phyloP scores from a whole-genome alignment of 2,329 filamentous ascomycete species.

The Hymenoscyphus linearis region DNA sequence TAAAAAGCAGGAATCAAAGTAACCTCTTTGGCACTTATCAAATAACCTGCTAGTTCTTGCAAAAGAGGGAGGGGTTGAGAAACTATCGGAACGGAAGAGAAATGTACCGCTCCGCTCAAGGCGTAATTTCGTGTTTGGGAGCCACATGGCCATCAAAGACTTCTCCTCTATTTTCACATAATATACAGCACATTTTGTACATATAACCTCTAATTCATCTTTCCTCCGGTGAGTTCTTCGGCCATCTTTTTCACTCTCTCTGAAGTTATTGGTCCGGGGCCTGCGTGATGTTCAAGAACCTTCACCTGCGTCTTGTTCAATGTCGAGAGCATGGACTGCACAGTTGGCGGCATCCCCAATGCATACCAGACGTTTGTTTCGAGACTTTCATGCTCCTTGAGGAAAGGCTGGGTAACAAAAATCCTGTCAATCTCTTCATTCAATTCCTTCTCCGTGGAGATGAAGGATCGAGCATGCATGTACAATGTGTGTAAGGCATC shows the following conservation, averaged over 20 bases:
- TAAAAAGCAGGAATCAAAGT: not conserved
- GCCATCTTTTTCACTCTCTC: slow-evolving; percentile 58
- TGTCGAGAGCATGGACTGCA: slow-evolving; percentile 41
- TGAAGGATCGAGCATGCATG: slow-evolving; percentile 81
- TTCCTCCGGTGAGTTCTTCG: slow-evolving; percentile 63
- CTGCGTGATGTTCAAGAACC: slow-evolving; percentile 30
- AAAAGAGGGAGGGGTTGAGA: not conserved
- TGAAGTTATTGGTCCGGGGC: slow-evolving; percentile 39
- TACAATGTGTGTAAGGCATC: slow-evolving; percentile 82
- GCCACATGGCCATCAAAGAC: not conserved
- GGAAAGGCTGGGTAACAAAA: slow-evolving; percentile 53
- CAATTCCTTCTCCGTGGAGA: slow-evolving; percentile 74
- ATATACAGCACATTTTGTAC: slow-evolving; percentile 15
- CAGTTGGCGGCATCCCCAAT: slow-evolving; percentile 37
- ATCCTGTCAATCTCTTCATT: slow-evolving; percentile 65
- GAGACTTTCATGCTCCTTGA: not conserved
- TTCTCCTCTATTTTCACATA: slow-evolving; percentile 7
- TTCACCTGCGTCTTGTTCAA: slow-evolving; percentile 30
- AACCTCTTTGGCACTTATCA: not conserved
- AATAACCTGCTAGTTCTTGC: not conserved
- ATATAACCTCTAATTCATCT: slow-evolving; percentile 37
- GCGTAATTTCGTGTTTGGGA: not conserved
- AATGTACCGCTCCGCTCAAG: too few relatives aligned
- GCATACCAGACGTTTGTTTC: slow-evolving; percentile 30
- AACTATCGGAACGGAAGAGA: too few relatives aligned